Percentiles rank a stretch among this genome's conserved stretches.
phyloP scores from a whole-genome alignment of 768 basidiomycete species.

The Tylopilus felleus region DNA sequence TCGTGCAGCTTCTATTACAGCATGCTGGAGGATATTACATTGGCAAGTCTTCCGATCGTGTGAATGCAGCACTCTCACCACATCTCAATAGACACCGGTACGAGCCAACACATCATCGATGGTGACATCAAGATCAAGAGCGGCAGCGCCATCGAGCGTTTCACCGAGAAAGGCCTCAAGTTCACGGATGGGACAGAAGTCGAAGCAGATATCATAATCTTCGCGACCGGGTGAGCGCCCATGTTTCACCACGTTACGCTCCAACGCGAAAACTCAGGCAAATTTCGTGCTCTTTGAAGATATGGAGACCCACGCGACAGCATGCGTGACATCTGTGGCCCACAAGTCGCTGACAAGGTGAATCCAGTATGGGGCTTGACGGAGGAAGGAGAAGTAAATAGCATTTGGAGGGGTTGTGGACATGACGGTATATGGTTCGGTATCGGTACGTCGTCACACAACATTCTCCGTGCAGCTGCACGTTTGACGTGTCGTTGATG shows the following conservation, averaged over 20 bases:
- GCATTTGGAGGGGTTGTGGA: conserved; percentile 33
- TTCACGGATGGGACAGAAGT: conserved; percentile 19
- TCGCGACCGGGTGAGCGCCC: conserved; percentile 27
- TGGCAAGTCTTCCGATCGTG: conserved; percentile 20
- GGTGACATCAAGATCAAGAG: conserved; percentile 52
- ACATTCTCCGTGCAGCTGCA: neutral
- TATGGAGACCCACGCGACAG: conserved; percentile 43
- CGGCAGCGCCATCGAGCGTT: conserved; percentile 33
- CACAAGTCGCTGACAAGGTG: conserved; percentile 43
- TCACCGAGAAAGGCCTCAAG: conserved; percentile 30
- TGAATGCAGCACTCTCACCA: neutral
- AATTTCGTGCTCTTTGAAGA: conserved; percentile 28
- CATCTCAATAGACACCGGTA: conserved; percentile 33
- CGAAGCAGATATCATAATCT: conserved; percentile 32
- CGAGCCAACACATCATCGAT: conserved; percentile 41
- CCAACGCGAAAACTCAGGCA: neutral
- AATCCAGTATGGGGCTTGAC: conserved; percentile 59
- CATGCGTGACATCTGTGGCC: conserved; percentile 44
- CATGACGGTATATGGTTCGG: conserved; percentile 36
- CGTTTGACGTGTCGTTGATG: neutral
- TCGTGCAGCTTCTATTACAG: conserved; percentile 25
- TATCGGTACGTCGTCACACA: conserved; percentile 20
- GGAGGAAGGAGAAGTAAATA: conserved; percentile 57
- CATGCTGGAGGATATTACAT: conserved; percentile 42
- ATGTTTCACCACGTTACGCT: neutral